Evolutionary conservation across 345 rosid species (phyloP).

Genomic region (Boechera divaricarpa): DNA sequence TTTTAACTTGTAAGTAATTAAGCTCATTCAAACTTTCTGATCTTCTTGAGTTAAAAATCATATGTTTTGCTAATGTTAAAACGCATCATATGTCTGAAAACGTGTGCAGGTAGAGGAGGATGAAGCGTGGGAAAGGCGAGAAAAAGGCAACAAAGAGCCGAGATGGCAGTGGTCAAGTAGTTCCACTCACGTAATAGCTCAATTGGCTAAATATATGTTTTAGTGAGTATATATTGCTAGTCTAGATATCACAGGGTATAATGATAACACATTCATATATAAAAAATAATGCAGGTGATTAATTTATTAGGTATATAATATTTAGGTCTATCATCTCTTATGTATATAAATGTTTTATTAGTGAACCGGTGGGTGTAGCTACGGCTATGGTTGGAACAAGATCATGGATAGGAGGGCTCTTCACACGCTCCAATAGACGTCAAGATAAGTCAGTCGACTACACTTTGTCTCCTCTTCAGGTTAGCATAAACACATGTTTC

Average conservation of each 20-base stretch:
- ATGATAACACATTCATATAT: neutral
- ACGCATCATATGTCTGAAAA: constrained; percentile 25
- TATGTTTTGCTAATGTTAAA: neutral
- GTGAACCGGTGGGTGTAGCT: constrained; percentile 59
- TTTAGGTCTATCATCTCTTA: constrained; percentile 21
- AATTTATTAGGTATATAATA: neutral
- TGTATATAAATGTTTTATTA: constrained; percentile 15
- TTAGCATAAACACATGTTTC: constrained; percentile 39
- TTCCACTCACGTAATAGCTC: constrained; percentile 65
- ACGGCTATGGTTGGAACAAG: constrained; percentile 95
- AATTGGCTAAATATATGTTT: constrained; percentile 65
- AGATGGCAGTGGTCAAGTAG: constrained; percentile 60
- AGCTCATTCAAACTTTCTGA: neutral
- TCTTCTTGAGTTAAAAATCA: neutral
- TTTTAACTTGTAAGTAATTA: constrained; percentile 24
- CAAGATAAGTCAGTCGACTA: constrained; percentile 57
- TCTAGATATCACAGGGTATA: constrained; percentile 20
- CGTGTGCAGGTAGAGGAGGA: constrained; percentile 83
- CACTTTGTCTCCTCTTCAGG: constrained; percentile 75
- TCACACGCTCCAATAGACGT: constrained; percentile 68
- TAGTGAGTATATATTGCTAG: constrained; percentile 55
- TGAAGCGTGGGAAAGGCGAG: constrained; percentile 79
- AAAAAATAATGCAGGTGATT: neutral
- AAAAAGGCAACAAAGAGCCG: constrained; percentile 73
- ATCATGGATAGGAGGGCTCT: constrained; percentile 90